phyloP scores from a whole-genome alignment of 257 asterid species.

The Knoxia roxburghii region DNA sequence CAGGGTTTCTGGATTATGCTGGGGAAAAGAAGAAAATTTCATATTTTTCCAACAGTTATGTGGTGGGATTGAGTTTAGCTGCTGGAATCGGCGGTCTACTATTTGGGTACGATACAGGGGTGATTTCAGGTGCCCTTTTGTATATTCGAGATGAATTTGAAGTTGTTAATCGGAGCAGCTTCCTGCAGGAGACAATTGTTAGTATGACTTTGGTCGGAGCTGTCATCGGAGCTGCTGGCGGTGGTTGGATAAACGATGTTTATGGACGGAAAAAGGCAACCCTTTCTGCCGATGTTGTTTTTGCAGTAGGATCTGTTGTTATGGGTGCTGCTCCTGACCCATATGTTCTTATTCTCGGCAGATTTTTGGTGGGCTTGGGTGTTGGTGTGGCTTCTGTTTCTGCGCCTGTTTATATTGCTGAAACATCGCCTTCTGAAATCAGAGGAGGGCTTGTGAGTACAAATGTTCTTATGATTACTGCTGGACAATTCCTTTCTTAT shows the following conservation, averaged over 20 bases:
- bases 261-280: constrained; percentile 95
- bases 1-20: constrained; percentile 46
- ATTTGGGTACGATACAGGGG: constrained; percentile 95
- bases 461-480: constrained; percentile 93
- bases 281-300: constrained; percentile 81
- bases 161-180: constrained; percentile 70
- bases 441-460: constrained; percentile 97
- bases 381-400: constrained; percentile 95
- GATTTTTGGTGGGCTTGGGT: constrained; percentile 80
- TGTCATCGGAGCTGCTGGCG: constrained; percentile 79
- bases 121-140: constrained; percentile 93
- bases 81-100: constrained; percentile 96
- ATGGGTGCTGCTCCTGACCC: constrained; percentile 89
- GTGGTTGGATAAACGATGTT: constrained; percentile 85
- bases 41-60: constrained; percentile 78
- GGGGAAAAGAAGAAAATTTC: constrained; percentile 36
- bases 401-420: constrained; percentile 95
- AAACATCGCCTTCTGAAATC: constrained; percentile 87
- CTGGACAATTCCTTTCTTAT: constrained; percentile 95
- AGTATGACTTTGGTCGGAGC: constrained; percentile 98
- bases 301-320: constrained; percentile 60
- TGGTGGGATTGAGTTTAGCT: constrained; percentile 64
- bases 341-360: constrained; percentile 72
- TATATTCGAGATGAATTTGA: constrained; percentile 82
- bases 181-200: constrained; percentile 95